Base-by-base conservation (phyloP, 768 basidiomycete species). In the Boletus huronensis region DNA sequence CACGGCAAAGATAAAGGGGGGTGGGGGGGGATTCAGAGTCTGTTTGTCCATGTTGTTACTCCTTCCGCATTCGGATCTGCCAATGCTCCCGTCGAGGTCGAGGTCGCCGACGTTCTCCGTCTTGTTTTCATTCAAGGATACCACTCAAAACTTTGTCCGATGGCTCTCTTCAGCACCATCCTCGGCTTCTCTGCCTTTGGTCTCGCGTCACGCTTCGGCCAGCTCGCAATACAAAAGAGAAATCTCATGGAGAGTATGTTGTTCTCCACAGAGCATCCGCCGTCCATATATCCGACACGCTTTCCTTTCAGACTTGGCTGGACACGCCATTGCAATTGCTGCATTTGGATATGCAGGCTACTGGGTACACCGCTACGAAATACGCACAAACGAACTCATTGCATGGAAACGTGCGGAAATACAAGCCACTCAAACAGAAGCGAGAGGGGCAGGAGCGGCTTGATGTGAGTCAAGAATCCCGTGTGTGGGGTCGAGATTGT, bases 211-310 rank as follows among this genome's bases (percentile, higher is more conserved):
- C 81, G 94, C 55, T 77, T 93, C 56, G 91, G 90, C 63, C 93
- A 95, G 73, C 83, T 97, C 23, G 88, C 87, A 50, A 88, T 97
- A 64, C 87, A 92, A 71, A 85, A 80, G 67, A 79, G 88, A 64
- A 84, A 85, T 66, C 79, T 94, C 55, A 82, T 89, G 71, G 79
- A 84, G 43, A 91, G 93, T 95, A 67, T 69, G 92, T 81, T 21
- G 52, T 51, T 35, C 14, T 34, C 10, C 29, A 39, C 11, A 26
- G n/a, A 9, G 17, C 31, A 3, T 40, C 25, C 36, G 11, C 21
- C 14, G n/a, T 38, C 5, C 14, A 26, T 19, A 28, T 23, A 13
- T 31, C 10, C 19, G 32, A 55, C 32, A 29, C n/a, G 28, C 48
- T 13, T 50, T 48, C 23, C 38, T 46, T 34, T 48, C 64, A 93